Evolutionary conservation across 306 rosid species (phyloP).

Genomic region (Dryas octopetala): DNA sequence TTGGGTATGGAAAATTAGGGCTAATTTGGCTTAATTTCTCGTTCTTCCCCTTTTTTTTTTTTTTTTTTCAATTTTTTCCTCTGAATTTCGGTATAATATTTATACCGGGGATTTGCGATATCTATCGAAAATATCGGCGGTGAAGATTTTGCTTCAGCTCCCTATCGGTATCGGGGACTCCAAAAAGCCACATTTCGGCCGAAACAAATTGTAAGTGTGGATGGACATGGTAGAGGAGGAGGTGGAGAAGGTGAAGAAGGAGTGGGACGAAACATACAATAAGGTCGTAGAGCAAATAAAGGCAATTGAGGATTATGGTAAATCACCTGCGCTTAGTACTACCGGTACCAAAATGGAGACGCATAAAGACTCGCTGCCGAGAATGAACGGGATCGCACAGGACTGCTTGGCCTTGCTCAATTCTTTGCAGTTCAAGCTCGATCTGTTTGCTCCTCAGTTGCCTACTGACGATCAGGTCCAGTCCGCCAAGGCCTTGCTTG

Average conservation of each 20-base stretch:
- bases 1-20: no score
- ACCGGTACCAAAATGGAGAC: not conserved
- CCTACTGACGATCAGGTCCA: slow-evolving; percentile 55
- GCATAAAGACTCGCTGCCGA: slow-evolving; percentile 57
- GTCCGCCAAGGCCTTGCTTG: slow-evolving; percentile 56
- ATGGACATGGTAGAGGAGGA: slow-evolving; percentile 83
- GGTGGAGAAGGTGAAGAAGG: slow-evolving; percentile 63
- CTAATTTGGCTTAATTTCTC: no score
- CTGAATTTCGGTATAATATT: no score
- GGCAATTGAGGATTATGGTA: slow-evolving; percentile 62
- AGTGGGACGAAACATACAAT: slow-evolving; percentile 63
- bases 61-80: no score
- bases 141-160: no score
- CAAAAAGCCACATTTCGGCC: no score
- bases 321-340: slow-evolving; percentile 7
- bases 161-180: no score
- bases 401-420: slow-evolving; percentile 72
- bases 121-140: no score
- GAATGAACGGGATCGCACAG: slow-evolving; percentile 80
- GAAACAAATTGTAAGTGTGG: not conserved
- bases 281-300: slow-evolving; percentile 54
- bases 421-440: slow-evolving; percentile 72
- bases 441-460: slow-evolving; percentile 85
- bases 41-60: no score
- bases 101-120: no score